Conservation (phyloP, 345 rosid species). For the Excoecaria agallocha region DNA sequence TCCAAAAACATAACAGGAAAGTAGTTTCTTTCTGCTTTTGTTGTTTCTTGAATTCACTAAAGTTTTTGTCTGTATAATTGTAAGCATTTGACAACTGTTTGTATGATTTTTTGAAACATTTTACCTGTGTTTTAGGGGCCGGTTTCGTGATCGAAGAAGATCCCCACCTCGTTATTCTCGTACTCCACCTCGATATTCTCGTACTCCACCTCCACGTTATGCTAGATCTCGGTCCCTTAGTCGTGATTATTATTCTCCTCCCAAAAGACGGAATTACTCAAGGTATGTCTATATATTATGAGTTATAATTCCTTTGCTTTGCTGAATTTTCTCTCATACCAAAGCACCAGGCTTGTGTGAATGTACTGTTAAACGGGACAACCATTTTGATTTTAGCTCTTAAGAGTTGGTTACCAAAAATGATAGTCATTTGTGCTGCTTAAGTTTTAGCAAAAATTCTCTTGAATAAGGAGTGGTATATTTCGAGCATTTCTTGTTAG, state of each 20-base stretch:
- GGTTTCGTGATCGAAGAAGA: slow-evolving; percentile 28
- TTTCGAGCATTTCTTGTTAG: background rate
- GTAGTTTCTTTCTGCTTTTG: background rate
- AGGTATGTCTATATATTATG: slow-evolving; percentile 34
- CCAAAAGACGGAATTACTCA: slow-evolving; percentile 33
- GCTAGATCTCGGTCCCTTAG: slow-evolving; percentile 54
- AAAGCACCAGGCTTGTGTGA: background rate
- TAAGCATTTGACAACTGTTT: background rate
- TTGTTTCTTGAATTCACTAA: background rate
- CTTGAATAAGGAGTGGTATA: background rate
- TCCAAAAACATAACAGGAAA: background rate
- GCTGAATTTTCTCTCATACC: background rate
- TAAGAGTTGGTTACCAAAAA: background rate
- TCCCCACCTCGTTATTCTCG: slow-evolving; percentile 34
- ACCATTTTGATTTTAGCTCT: background rate
- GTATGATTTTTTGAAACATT: slow-evolving; percentile 18
- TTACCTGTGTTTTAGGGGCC: slow-evolving; percentile 14
- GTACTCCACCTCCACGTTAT: slow-evolving; percentile 72
- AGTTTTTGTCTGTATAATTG: background rate
- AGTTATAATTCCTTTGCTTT: background rate
- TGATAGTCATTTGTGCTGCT: background rate
- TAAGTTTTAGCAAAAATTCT: background rate
- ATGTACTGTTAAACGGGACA: background rate
- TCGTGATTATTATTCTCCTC: slow-evolving; percentile 30
- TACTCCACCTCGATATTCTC: slow-evolving; percentile 36